Evolutionary conservation across 192 early-diverging fungal genomes (phyloP), one percentile per base, ranked within the genome.

Genomic region (Podila epigama): DNA sequence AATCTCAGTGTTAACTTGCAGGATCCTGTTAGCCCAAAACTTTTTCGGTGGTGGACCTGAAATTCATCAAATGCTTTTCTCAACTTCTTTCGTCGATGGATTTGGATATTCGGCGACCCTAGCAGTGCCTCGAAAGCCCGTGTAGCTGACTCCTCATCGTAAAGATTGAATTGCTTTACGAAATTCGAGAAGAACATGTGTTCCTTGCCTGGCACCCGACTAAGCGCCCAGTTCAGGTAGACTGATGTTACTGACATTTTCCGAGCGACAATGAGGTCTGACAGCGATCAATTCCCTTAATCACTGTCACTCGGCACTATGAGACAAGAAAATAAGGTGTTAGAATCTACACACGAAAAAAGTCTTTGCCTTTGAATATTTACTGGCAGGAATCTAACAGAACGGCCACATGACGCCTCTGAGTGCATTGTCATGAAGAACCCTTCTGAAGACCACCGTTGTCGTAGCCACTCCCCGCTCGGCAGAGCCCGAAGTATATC

Each of bases 171-270:
- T 18, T 56, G 59, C 11, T 52, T 37, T 12, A 69, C 59, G 52
- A 69, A 61, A 55, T 56, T 62, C 22, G 20, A 28, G 27, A 69
- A 56, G 6, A 20, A 62, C 22, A 60, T 51, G 29, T 62, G 67
- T 32, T 69, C 59, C 12, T 48, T 53, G 36, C 68, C 59, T 33
- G 40, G 18, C 58, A 13, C 33, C 16, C 58, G 58, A 34, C 44
- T 40, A 44, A 44, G 59, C 3, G 57, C 68, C 66, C 66, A 61
- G 29, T 54, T 48, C 48, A 60, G 29, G 20, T 53, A 36, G 28
- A 27, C 16, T 33, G 53, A 42, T 11, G 2, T 8, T 16, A 3
- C 52, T 41, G 53, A 42, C 63, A 55, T 66, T n/a, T n/a, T n/a
- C n/a, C n/a, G n/a, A n/a, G n/a, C n/a, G n/a, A n/a, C n/a, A n/a